Conservation (phyloP, 768 basidiomycete species). For the Cystoderma amianthinum region DNA sequence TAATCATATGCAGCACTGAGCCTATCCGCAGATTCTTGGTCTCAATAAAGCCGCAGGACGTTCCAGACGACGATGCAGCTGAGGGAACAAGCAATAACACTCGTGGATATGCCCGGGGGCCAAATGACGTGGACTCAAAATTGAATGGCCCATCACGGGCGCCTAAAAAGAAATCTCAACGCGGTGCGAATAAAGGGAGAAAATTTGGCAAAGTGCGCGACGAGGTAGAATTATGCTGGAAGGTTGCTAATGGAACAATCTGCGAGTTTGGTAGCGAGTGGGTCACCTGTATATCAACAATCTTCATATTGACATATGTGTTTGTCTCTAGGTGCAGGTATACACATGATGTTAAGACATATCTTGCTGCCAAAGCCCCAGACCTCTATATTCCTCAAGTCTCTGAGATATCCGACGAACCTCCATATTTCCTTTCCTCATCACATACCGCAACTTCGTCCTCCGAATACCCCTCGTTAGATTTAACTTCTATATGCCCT, state of each 20-base stretch:
- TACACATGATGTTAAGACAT: constrained; percentile 70
- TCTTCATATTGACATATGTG: neutral
- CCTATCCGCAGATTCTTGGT: constrained; percentile 22
- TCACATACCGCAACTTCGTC: constrained; percentile 19
- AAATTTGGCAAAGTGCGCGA: constrained; percentile 74
- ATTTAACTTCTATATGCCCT: constrained; percentile 52
- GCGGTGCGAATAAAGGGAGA: constrained; percentile 81
- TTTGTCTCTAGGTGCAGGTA: constrained; percentile 57
- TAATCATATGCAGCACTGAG: neutral
- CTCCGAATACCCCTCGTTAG: constrained; percentile 31
- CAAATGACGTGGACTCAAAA: constrained; percentile 13
- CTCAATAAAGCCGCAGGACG: constrained; percentile 12
- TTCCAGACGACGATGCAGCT: constrained; percentile 42
- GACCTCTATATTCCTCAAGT: constrained; percentile 60
- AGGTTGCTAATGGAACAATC: constrained; percentile 56
- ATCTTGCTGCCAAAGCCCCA: constrained; percentile 67
- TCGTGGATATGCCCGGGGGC: constrained; percentile 16
- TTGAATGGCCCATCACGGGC: constrained; percentile 19
- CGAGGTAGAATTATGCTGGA: constrained; percentile 79
- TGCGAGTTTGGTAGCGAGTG: constrained; percentile 71
- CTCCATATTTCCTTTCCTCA: constrained; percentile 43
- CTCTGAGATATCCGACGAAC: constrained; percentile 30
- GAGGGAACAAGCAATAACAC: constrained; percentile 46
- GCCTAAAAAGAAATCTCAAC: constrained; percentile 59
- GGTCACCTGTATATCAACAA: constrained; percentile 15